phyloP scores from a whole-genome alignment of 306 rosid species.

The Quercus berberidifolia region DNA sequence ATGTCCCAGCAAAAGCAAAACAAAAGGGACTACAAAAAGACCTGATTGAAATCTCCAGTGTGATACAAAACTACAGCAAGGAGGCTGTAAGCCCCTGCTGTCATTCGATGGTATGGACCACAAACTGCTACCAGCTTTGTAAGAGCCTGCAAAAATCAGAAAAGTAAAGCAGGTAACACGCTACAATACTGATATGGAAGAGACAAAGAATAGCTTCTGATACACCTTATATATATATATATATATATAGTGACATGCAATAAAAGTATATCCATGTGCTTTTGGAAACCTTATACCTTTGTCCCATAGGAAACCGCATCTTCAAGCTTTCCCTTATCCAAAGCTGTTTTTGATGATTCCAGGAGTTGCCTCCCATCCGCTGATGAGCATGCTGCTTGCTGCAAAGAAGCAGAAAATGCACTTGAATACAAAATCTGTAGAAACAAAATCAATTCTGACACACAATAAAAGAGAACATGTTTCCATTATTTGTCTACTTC shows the following conservation, averaged over 20 bases:
- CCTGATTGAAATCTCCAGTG: constrained; percentile 99
- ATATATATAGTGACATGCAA: background rate
- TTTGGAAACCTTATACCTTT: constrained; percentile 49
- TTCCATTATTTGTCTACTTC: constrained; percentile 19
- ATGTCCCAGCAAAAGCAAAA: constrained; percentile 30
- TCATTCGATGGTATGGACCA: constrained; percentile 98
- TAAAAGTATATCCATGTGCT: constrained; percentile 10
- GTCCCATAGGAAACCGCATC: constrained; percentile 95
- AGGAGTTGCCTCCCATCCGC: constrained; percentile 98
- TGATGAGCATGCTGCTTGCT: constrained; percentile 99
- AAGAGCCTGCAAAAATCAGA: constrained; percentile 66
- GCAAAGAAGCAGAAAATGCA: constrained; percentile 34
- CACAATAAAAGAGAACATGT: constrained; percentile 7
- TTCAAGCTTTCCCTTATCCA: constrained; percentile 98
- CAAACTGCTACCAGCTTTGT: constrained; percentile 95
- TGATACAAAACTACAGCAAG: constrained; percentile 98
- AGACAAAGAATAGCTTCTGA: background rate
- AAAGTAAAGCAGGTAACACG: constrained; percentile 22
- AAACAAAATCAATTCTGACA: constrained; percentile 8
- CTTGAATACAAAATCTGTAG: constrained; percentile 21
- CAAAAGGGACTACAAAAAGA: constrained; percentile 23
- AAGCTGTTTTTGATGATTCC: constrained; percentile 95
- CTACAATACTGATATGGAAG: constrained; percentile 13
- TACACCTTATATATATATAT: constrained; percentile 10
- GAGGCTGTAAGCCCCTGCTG: constrained; percentile 98